These are phyloP conservation scores for Lactarius akahatsu DNA, from an alignment of 768 basidiomycete species.

Conservation along the genomic window DNA sequence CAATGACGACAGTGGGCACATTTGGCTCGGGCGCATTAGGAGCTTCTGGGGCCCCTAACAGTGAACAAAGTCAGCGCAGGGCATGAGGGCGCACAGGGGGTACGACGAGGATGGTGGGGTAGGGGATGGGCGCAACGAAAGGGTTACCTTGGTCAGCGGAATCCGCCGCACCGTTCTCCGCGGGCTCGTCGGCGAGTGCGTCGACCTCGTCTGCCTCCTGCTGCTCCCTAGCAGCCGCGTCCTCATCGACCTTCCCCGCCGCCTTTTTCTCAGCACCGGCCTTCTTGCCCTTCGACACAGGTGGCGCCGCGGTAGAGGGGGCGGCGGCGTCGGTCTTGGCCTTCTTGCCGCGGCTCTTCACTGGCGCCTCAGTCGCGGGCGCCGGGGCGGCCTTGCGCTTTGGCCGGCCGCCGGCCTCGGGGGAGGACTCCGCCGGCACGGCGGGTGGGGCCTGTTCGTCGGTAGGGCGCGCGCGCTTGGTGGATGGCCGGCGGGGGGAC, in stretches of 20 bases:
- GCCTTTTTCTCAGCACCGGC: conserved; percentile 19
- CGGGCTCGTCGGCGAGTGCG: conserved; percentile 26
- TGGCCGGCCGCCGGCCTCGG: conserved; percentile 14
- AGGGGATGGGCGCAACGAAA: not conserved
- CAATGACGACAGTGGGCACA: conserved; percentile 19
- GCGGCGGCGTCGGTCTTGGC: conserved; percentile 16
- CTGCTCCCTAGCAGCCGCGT: conserved; percentile 19
- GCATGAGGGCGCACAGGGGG: not conserved
- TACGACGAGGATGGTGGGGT: not conserved
- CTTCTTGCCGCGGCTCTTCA: conserved; percentile 25
- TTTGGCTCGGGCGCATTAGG: conserved; percentile 19
- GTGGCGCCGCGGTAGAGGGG: not conserved
- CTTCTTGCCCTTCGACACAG: conserved; percentile 23
- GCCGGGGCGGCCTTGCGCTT: conserved; percentile 26
- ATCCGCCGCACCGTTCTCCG: conserved; percentile 13
- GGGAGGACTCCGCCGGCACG: conserved; percentile 2
- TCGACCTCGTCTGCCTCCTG: conserved; percentile 27
- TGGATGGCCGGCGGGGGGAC: conserved; percentile 21
- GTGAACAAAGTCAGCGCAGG: conserved; percentile 4
- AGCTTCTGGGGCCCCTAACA: conserved; percentile 1
- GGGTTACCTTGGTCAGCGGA: conserved; percentile 8
- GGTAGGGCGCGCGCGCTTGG: conserved; percentile 24
- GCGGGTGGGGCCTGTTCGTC: conserved; percentile 17
- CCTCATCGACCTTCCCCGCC: conserved; percentile 9
- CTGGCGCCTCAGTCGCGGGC: conserved; percentile 21